Evolutionary conservation across 2,329 filamentous ascomycete species (phyloP).

Genomic region (Cercospora nicotianae): DNA sequence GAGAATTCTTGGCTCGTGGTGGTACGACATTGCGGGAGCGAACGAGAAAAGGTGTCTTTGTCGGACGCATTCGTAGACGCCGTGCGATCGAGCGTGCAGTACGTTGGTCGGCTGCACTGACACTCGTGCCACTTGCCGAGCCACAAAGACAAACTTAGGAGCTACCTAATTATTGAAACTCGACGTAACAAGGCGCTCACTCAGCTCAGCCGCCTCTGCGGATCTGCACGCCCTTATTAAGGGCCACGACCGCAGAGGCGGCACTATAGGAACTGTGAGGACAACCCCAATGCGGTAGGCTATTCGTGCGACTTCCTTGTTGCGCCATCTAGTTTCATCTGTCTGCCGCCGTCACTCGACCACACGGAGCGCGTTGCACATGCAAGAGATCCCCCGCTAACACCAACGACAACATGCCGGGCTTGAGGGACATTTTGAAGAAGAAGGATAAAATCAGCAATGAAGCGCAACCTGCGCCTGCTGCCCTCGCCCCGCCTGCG

Average conservation of each 20-base stretch:
- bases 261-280: background rate
- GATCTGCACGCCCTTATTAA: slow-evolving; percentile 1
- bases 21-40: background rate
- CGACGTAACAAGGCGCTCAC: background rate
- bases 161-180: background rate
- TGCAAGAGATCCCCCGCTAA: background rate
- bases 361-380: background rate
- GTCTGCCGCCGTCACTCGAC: background rate
- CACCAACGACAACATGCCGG: slow-evolving; percentile 48
- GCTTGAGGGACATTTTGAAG: slow-evolving; percentile 61
- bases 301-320: background rate
- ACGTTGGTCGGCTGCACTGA: background rate
- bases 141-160: background rate
- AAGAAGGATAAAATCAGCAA: slow-evolving; percentile 59
- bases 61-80: background rate
- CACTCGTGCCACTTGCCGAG: background rate
- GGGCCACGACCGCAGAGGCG: background rate
- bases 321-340: background rate
- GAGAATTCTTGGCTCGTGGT: background rate
- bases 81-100: background rate
- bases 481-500: slow-evolving; percentile 13
- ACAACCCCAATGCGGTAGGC: slow-evolving; percentile 10
- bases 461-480: slow-evolving; percentile 23
- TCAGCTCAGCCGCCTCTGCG: slow-evolving; percentile 10
- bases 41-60: background rate